Conservation (phyloP, 2,329 filamentous ascomycete genomes). For the Verticillium klebahnii region DNA sequence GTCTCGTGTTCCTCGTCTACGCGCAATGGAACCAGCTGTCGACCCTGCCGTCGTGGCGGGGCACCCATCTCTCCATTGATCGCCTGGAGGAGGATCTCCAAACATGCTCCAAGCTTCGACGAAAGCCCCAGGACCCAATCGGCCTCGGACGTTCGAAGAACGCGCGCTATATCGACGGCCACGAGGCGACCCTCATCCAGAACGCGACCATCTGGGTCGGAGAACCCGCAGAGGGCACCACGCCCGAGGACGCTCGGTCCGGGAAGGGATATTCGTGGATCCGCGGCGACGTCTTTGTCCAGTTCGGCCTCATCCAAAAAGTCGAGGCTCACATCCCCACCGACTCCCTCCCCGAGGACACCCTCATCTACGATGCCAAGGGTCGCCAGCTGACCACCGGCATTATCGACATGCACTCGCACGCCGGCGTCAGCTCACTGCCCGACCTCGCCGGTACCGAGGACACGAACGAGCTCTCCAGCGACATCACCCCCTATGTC, state of each 20-base stretch:
- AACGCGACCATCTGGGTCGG: constrained; percentile 66
- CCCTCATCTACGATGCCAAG: constrained; percentile 49
- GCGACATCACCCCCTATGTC: constrained; percentile 63
- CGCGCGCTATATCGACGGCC: constrained; percentile 54
- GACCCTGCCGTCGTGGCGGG: not conserved
- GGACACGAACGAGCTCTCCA: constrained; percentile 60
- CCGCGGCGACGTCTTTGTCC: constrained; percentile 54
- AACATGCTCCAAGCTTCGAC: constrained; percentile 50
- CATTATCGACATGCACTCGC: constrained; percentile 69
- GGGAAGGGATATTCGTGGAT: constrained; percentile 60
- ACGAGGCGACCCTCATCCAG: constrained; percentile 56
- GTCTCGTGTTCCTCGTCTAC: constrained; percentile 46
- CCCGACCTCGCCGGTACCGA: constrained; percentile 48
- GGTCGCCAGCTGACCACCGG: constrained; percentile 61
- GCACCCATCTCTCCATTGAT: constrained; percentile 40
- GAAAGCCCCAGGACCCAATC: constrained; percentile 50
- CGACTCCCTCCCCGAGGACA: constrained; percentile 38
- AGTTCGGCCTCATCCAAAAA: constrained; percentile 55
- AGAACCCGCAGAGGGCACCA: constrained; percentile 50
- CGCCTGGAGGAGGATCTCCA: constrained; percentile 50
- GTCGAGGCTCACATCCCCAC: constrained; percentile 41
- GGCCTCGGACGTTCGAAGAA: constrained; percentile 54
- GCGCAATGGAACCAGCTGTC: constrained; percentile 41
- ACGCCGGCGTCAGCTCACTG: constrained; percentile 56
- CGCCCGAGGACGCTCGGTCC: constrained; percentile 46